These are phyloP conservation scores for Discostella pseudostelligera DNA, from an alignment of 108 stramenopile species.

Conservation along the genomic window DNA sequence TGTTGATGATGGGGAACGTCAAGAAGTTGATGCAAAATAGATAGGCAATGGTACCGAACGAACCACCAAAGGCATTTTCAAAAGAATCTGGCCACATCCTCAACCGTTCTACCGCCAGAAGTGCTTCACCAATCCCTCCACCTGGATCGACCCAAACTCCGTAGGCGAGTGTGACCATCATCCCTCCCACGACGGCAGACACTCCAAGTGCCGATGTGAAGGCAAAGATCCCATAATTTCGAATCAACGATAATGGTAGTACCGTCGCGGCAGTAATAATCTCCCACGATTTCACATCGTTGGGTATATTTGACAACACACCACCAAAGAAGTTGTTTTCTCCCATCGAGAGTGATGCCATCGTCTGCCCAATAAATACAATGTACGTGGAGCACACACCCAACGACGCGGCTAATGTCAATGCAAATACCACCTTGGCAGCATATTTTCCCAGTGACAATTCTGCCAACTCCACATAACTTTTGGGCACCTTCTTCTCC, in stretches of 20 bases:
- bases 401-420: conserved; percentile 42
- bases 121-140: conserved; percentile 19
- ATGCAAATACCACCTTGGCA: conserved; percentile 33
- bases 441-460: conserved; percentile 25
- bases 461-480: conserved; percentile 43
- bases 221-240: conserved; percentile 51
- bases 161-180: conserved; percentile 39
- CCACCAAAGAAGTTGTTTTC: conserved; percentile 19
- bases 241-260: conserved; percentile 38
- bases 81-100: conserved; percentile 44
- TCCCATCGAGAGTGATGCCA: conserved; percentile 34
- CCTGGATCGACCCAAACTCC: conserved; percentile 50
- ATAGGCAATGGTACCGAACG: conserved; percentile 50
- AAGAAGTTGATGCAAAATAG: conserved; percentile 51
- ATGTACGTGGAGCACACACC: conserved; percentile 53
- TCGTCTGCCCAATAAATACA: conserved; percentile 42
- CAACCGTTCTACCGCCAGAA: conserved; percentile 11
- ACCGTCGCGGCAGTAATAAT: conserved; percentile 24
- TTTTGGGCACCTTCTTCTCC: conserved; percentile 9
- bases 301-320: conserved; percentile 15
- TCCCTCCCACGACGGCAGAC: conserved; percentile 45
- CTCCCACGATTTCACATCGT: conserved; percentile 37
- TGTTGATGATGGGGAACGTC: conserved; percentile 48
- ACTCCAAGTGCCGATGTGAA: conserved; percentile 54
- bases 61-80: conserved; percentile 43